Evolutionary conservation across 139 green algal species (phyloP), one percentile per base, ranked within the genome.

Genomic region (Mesotaenium endlicherianum): DNA sequence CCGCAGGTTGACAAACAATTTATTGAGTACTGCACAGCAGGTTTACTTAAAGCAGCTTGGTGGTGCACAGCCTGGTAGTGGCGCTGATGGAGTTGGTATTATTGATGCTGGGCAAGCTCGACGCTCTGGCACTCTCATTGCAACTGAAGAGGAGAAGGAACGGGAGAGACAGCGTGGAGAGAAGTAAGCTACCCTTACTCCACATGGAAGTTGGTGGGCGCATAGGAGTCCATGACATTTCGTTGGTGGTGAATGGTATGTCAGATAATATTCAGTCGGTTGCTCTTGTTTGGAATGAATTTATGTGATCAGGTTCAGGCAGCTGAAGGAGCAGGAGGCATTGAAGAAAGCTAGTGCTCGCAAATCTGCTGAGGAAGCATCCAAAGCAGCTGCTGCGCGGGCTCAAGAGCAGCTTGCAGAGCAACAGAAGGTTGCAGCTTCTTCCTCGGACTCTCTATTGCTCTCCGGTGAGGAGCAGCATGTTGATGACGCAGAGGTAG

Each of bases 1-100:
- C n/a, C 47, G 11, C 79, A 84, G 77, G 77, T 84, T 84, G 36
- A 80, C 70, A 34, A 84, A 84, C 40, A 84, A 84, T 0, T 2
- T 84, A 20, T 58, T 84, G 36, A 84, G 77, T 55, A 84, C 77
- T 14, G 59, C 5, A 30, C 77, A 84, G 40, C 70, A 80, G 59
- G 45, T 84, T 2, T 84, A 84, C 49, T 49, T 84, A 58, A 80
- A 50, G 17, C 59, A 84, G 77, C 30, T 50, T 11, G 77, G 77
- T 0, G 77, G 77, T 1, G 77, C 58, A 0, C 53, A 34, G 45
- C 14, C 58, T 26, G 16, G 16, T 11, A 20, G 79, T 11, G 50
- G 5, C 3, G 40, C 69, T 31, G 60, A 67, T 67, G 60, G 26
- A 20, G 50, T 4, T 5, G 79, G n/a, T 0, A 79, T 85, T 40